Base-by-base conservation (phyloP, 2,329 filamentous ascomycete species). In the Rutstroemia sp. region DNA sequence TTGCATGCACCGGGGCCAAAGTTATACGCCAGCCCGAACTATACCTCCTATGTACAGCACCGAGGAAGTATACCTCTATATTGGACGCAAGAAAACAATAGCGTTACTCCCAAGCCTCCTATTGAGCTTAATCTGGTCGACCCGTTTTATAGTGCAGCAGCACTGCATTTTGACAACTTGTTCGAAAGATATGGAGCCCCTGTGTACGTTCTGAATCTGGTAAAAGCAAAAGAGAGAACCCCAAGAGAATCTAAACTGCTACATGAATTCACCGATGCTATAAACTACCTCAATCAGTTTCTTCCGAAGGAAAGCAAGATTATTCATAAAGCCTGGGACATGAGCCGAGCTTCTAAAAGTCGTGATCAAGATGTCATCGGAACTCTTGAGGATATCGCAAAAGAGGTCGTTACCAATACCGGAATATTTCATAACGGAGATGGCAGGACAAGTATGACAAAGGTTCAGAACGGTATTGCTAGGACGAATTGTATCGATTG, bases 401-500 rank as follows among this genome's bases (percentile, higher is more conserved):
- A 95, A 67, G 87, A 91, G 25, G 90, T 97, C 0, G 78, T 99
- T 46, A 81, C 81, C 1, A 86, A 84, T 23, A 99, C 92, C 0
- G 90, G 92, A 0, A 96, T 99, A 73, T 99, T 99, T 71, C 91
- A 91, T 58, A 97, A 97, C 64, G 94, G 92, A 6, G 86, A 92
- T 61, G 81, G 83, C 37, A 78, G 79, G 2, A 82, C 83, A 41
- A 81, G 80, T 19, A 77, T 81, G 3, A 77, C 87, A 3, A 81
- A 79, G 34, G 82, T 94, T 1, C 94, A 99, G 69, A 96, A 96
- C 62, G 94, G 94, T 9, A 82, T 99, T 42, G 92, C 90, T 9
- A 83, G 94, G 57, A 99, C 94, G 1, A 99, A 99, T 68, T 99
- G 94, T 70, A 97, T 99, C 65, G 94, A 99, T 71, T 99, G 94